A percentile compares a stretch with the other conserved stretches of the same genome.
These are phyloP conservation scores for Xerocomus spinulosus DNA, from an alignment of 768 basidiomycete species.

Conservation along the genomic window DNA sequence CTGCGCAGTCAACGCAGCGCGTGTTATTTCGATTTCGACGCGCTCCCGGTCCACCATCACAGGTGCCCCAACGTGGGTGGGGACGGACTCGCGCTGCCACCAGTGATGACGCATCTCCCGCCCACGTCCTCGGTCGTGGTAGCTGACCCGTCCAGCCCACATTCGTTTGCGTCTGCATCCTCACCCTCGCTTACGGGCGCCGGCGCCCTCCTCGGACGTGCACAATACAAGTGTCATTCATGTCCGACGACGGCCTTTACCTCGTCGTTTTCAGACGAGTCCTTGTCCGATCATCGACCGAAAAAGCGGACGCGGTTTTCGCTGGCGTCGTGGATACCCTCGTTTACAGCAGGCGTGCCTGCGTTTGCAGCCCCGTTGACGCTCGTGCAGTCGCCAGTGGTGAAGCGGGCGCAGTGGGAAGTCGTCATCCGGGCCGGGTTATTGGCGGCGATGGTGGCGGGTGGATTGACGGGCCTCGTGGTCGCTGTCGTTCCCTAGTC, in stretches of 20 bases:
- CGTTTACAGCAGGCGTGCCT: constrained; percentile 46
- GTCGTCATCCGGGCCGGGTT: constrained; percentile 61
- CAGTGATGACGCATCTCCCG: neutral
- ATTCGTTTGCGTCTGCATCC: neutral
- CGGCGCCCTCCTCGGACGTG: constrained; percentile 16
- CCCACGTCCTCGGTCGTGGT: neutral
- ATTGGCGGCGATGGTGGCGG: constrained; percentile 40
- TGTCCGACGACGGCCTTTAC: constrained; percentile 1
- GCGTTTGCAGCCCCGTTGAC: constrained; percentile 71
- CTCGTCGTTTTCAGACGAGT: neutral
- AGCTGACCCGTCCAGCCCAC: neutral
- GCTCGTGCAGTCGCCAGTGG: constrained; percentile 60
- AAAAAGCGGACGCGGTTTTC: neutral
- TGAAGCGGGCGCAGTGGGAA: constrained; percentile 82
- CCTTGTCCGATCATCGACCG: neutral
- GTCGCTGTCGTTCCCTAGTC: constrained; percentile 10
- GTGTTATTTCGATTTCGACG: constrained; percentile 28
- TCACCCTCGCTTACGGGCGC: constrained; percentile 2
- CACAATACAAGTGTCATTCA: constrained; percentile 31
- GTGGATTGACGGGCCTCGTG: constrained; percentile 31
- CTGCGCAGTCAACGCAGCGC: constrained; percentile 15
- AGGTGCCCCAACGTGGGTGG: neutral
- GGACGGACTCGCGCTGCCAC: neutral
- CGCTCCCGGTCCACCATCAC: constrained; percentile 12
- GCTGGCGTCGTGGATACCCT: constrained; percentile 21